These are phyloP conservation scores for Leccinum barrowsii DNA, from an alignment of 768 basidiomycete genomes.

Conservation along the genomic window DNA sequence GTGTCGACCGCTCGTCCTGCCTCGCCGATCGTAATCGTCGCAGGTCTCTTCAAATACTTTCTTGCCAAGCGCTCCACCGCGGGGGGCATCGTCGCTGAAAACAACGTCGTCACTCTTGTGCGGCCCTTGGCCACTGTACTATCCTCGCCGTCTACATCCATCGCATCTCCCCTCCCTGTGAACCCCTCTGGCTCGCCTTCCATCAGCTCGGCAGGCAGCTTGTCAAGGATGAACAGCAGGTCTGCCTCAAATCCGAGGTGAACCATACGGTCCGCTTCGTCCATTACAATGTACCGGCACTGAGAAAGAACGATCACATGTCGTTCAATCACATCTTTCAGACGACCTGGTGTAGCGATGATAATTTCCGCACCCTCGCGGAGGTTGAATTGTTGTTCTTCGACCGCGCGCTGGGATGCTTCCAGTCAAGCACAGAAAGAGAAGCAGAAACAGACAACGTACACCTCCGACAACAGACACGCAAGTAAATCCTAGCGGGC, in stretches of 20 bases:
- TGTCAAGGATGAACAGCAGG: constrained; percentile 90
- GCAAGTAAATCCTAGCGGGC: constrained; percentile 85
- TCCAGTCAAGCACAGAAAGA: constrained; percentile 11
- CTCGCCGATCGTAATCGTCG: constrained; percentile 96
- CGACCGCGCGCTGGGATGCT: constrained; percentile 68
- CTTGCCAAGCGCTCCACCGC: constrained; percentile 93
- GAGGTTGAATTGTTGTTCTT: constrained; percentile 97
- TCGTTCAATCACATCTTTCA: constrained; percentile 96
- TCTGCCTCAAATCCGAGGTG: constrained; percentile 95
- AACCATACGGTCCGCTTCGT: constrained; percentile 99
- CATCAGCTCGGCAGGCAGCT: constrained; percentile 83
- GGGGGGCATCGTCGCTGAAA: constrained; percentile 98
- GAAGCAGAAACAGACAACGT: constrained; percentile 15
- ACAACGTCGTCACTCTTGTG: constrained; percentile 90
- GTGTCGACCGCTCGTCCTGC: constrained; percentile 98
- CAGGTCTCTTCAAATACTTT: constrained; percentile 91
- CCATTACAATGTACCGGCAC: constrained; percentile 99
- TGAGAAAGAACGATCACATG: constrained; percentile 94
- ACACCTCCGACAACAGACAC: constrained; percentile 99
- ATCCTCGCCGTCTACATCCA: constrained; percentile 75
- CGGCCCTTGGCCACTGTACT: constrained; percentile 56
- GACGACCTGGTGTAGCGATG: constrained; percentile 96
- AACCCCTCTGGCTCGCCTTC: constrained; percentile 58
- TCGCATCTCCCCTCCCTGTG: constrained; percentile 42
- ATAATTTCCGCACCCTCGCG: constrained; percentile 99